Base-by-base conservation (phyloP, 2,329 filamentous ascomycete genomes). In the Plenodomus lindquistii region DNA sequence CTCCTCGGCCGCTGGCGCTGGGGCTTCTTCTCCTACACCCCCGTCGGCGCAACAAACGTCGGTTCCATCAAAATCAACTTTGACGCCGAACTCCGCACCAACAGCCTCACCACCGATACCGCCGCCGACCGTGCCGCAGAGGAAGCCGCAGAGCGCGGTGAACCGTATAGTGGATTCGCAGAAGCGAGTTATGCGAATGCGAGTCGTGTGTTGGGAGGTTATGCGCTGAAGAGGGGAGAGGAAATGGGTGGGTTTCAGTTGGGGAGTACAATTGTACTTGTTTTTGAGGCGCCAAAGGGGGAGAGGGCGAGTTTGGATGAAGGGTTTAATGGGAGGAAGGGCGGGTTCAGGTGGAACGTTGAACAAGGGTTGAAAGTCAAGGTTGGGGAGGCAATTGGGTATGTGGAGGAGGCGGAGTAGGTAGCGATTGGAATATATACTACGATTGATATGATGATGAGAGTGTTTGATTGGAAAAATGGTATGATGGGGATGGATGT, bases 231-330 rank as follows among this genome's bases (percentile, higher is more conserved):
- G 55, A 82, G 89, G 37, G 94, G 94, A 29, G 93, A 97, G 69
- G 94, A 99, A 74, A 97, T 99, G 91, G 94, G 94, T 45, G 95
- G 94, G 0, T 99, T 99, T 76, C 91, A 95, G 77, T 80, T 99
- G 3, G 94, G 94, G 17, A 96, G 91, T 71, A 96, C 93, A 1
- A 86, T 99, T 59, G 94, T 99, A 34, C 79, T 99, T 43, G 91
- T 99, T 0, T 99, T 99, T 68, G 95, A 99, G 75, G 94, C 94
- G 11, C 94, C 94, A 0, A 84, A 86, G 60, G 83, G 83, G 13
- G 65, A 73, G 21, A 69, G 79, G 37, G 78, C 79, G 42, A 75
- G 70, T 56, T 77, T 85, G 36, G 84, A 87, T 59, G 80, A 84
- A 45, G 82, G 85, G 1, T 77, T 76, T 24, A 58, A 63, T 17